Evolutionary conservation across 768 basidiomycete genomes (phyloP).

Genomic region (Pholiota molesta): DNA sequence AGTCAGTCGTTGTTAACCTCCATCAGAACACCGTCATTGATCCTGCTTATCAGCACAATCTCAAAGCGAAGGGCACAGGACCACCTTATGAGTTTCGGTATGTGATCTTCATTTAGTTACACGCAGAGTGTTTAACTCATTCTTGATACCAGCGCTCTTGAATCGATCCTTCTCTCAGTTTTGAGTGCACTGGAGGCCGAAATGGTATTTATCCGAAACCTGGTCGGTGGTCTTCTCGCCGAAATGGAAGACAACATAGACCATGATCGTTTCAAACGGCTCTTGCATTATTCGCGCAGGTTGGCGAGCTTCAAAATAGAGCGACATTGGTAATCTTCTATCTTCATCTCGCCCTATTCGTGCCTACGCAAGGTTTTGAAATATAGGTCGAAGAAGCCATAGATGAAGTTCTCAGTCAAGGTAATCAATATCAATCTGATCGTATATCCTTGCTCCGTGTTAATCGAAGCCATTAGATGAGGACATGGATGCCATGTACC

Average conservation of each 20-base stretch:
- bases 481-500: conserved; percentile 94
- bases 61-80: conserved; percentile 69
- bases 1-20: conserved; percentile 39
- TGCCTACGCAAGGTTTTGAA: conserved; percentile 7
- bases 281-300: conserved; percentile 91
- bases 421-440: conserved; percentile 36
- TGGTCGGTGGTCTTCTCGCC: conserved; percentile 87
- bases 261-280: conserved; percentile 88
- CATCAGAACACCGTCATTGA: conserved; percentile 4
- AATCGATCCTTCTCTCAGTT: conserved; percentile 90
- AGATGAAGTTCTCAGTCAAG: conserved; percentile 90
- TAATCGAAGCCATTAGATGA: conserved; percentile 64
- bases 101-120: conserved; percentile 16
- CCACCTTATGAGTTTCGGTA: conserved; percentile 91
- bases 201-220: conserved; percentile 90
- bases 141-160: conserved; percentile 70
- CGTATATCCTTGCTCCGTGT: conserved; percentile 7
- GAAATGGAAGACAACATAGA: conserved; percentile 97
- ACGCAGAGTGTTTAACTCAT: conserved; percentile 15
- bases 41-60: conserved; percentile 64
- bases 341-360: conserved; percentile 1
- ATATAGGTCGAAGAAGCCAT: conserved; percentile 83
- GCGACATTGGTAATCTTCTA: conserved; percentile 68
- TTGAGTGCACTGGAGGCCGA: conserved; percentile 94
- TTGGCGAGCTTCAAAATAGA: conserved; percentile 89